Evolutionary conservation across 129 eudicot species (phyloP).

Genomic region (Solidago caesia): DNA sequence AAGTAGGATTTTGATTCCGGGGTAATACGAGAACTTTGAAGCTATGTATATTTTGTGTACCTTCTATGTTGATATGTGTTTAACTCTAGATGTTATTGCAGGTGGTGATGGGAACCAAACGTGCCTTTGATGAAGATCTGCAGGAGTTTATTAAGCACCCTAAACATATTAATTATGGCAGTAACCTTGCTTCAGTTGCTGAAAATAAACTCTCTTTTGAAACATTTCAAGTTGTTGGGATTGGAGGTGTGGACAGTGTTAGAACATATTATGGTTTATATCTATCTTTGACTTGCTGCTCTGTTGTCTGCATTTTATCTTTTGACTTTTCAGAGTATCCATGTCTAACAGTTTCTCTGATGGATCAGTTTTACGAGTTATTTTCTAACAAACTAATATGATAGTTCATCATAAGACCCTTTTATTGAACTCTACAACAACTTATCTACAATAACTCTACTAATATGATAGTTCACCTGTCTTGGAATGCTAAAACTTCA

Average conservation of each 20-base stretch:
- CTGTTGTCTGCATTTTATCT: neutral
- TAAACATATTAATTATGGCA: constrained; percentile 31
- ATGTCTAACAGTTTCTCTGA: neutral
- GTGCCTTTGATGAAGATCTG: constrained; percentile 50
- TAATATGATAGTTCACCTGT: neutral
- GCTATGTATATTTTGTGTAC: neutral
- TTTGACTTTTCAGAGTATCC: neutral
- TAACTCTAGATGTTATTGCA: constrained; percentile 24
- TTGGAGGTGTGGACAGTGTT: constrained; percentile 31
- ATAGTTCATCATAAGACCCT: neutral
- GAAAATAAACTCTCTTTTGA: constrained; percentile 22
- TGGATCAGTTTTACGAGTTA: constrained; percentile 1
- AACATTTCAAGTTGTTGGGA: constrained; percentile 21
- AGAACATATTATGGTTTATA: neutral
- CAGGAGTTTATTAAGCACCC: constrained; percentile 51
- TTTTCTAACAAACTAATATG: neutral
- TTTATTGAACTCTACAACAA: constrained; percentile 8
- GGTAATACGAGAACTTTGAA: neutral
- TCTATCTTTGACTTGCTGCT: neutral
- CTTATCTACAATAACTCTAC: neutral
- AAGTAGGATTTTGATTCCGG: neutral
- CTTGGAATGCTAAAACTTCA: neutral
- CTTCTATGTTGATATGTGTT: constrained; percentile 17
- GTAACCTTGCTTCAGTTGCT: constrained; percentile 24
- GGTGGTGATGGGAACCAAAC: constrained; percentile 56